Evolutionary conservation across 257 asterid genomes (phyloP), one percentile per base, ranked within the genome.

Genomic region (Salvia rosmarinus): DNA sequence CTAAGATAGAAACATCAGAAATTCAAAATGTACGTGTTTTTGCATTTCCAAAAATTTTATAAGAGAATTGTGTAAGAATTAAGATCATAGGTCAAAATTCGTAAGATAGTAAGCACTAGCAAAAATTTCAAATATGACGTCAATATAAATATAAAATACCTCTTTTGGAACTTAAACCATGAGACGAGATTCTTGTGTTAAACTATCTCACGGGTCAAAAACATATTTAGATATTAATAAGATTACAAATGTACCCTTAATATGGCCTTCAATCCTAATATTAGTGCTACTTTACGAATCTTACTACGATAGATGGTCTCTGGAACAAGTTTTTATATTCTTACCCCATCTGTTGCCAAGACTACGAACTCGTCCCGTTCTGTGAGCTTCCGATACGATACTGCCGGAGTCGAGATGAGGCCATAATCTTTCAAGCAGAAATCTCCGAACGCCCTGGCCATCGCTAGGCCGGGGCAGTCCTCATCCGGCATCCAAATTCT

Each of bases 391-490:
- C 96, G 75, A 39, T 81, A 88, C 40, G 75, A 74, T 0, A 90
- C 78, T 70, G 84, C 75, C n/a, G 98, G 98, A 9, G 86, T 84
- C 6, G 96, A 88, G 43, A 88, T 85, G 43, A 92, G 85, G 30
- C 98, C 98, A 37, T 32, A 90, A 63, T 92, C 97, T 67, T 92
- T 90, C 47, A 92, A 75, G 76, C 96, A 90, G 69, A 92, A 92
- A 71, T 90, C 98, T 46, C 98, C 98, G 58, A 92, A 92, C 35
- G 97, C 95, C 52, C 97, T 79, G 1, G 98, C 88, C 98, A 92
- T 92, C 73, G 97, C 98, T 50, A 92, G 85, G 17, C 98, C 98
- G 0, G 98, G 98, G 78, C 92, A 87, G 70, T 90, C 96, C 80
- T 87, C 86, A 55, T 90, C 80, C 10, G 98, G 98, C 97, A 92